A percentile compares a stretch with the other conserved stretches of the same genome.
These are phyloP conservation scores for Shiraia sp. DNA, from an alignment of 2,329 filamentous ascomycete species.

Conservation along the genomic window DNA sequence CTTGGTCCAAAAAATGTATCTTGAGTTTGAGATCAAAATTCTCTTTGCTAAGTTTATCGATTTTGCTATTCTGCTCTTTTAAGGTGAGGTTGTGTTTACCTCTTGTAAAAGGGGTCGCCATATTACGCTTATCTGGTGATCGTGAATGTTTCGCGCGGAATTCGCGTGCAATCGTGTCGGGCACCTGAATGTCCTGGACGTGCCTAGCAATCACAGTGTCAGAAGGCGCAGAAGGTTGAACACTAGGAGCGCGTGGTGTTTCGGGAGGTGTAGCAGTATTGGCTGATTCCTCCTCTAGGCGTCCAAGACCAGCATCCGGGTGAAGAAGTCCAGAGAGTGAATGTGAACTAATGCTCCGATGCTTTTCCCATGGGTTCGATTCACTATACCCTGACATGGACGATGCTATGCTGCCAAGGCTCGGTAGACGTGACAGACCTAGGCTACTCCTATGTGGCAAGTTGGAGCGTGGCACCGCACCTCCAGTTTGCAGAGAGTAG, in stretches of 20 bases:
- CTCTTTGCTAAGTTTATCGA: constrained; percentile 94
- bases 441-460: constrained; percentile 53
- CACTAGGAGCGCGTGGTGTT: constrained; percentile 69
- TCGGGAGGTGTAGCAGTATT: constrained; percentile 58
- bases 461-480: constrained; percentile 62
- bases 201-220: constrained; percentile 89
- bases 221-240: constrained; percentile 64
- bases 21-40: constrained; percentile 98
- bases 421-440: constrained; percentile 73
- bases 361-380: constrained; percentile 46
- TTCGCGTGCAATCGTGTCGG: constrained; percentile 83
- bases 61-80: constrained; percentile 96
- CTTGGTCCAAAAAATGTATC: constrained; percentile 94
- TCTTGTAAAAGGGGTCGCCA: constrained; percentile 43
- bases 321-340: constrained; percentile 37
- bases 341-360: constrained; percentile 46
- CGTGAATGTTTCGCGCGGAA: constrained; percentile 76
- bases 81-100: constrained; percentile 68
- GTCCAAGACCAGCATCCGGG: constrained; percentile 55
- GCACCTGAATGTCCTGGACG: constrained; percentile 86
- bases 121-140: constrained; percentile 61
- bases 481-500: constrained; percentile 80
- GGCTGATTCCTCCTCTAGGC: constrained; percentile 62
- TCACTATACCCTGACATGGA: constrained; percentile 63
- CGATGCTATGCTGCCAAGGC: constrained; percentile 87